phyloP scores from a whole-genome alignment of 768 basidiomycete species.

The Udeniomyces megalosporus region DNA sequence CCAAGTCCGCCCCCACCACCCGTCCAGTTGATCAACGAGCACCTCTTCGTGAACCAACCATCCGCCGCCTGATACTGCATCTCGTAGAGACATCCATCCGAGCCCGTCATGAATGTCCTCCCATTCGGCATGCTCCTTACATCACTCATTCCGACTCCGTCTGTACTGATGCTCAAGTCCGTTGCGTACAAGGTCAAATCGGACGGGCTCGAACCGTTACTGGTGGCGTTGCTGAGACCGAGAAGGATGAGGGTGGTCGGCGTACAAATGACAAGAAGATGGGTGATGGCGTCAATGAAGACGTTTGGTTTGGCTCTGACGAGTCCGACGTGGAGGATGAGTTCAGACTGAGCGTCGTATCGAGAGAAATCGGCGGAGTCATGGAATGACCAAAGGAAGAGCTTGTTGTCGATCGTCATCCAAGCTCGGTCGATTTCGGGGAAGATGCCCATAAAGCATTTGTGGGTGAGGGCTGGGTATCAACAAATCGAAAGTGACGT shows the following conservation, averaged over 20 bases:
- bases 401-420: conserved; percentile 84
- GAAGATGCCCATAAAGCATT: conserved; percentile 53
- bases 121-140: conserved; percentile 65
- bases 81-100: conserved; percentile 81
- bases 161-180: conserved; percentile 59
- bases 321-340: conserved; percentile 74
- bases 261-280: conserved; percentile 77
- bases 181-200: conserved; percentile 82
- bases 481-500: background rate
- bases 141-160: conserved; percentile 63
- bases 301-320: conserved; percentile 66
- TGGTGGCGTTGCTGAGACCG: conserved; percentile 41
- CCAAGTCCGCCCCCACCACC: conserved; percentile 42
- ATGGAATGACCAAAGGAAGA: conserved; percentile 57
- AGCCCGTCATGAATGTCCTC: conserved; percentile 70
- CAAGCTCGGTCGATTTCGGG: conserved; percentile 87
- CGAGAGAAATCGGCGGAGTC: conserved; percentile 72
- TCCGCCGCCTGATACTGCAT: conserved; percentile 78
- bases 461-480: conserved; percentile 5
- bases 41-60: conserved; percentile 79
- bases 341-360: conserved; percentile 78
- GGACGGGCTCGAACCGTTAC: conserved; percentile 32
- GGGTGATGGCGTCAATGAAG: conserved; percentile 83
- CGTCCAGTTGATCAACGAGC: conserved; percentile 74
- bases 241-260: conserved; percentile 66